These are phyloP conservation scores for Vicia villosa DNA, from an alignment of 306 rosid genomes.

Conservation along the genomic window DNA sequence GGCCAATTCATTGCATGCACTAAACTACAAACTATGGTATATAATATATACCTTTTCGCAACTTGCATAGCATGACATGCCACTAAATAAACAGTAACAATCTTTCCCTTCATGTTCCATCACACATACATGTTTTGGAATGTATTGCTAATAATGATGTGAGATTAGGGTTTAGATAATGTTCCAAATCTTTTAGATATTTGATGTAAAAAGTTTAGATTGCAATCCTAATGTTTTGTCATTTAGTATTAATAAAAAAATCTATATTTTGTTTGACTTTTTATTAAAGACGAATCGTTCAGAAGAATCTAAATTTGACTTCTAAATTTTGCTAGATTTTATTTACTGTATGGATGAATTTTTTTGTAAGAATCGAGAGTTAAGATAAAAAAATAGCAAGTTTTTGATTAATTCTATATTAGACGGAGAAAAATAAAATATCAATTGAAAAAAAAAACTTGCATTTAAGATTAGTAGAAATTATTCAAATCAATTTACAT, in stretches of 20 bases:
- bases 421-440: background rate
- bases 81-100: slow-evolving; percentile 37
- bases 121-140: slow-evolving; percentile 29
- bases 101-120: slow-evolving; percentile 17
- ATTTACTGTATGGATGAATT: background rate
- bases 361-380: no score
- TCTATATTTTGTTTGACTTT: background rate
- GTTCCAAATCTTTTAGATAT: slow-evolving; percentile 2
- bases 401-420: background rate
- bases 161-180: background rate
- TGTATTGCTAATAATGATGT: background rate
- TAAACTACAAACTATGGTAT: background rate
- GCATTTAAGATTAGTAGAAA: background rate
- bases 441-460: background rate
- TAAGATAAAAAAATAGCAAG: background rate
- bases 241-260: background rate
- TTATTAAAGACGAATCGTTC: background rate
- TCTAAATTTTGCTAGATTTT: background rate
- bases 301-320: background rate
- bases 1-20: slow-evolving; percentile 25
- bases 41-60: slow-evolving; percentile 5
- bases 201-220: background rate
- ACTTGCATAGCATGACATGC: slow-evolving; percentile 34
- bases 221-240: slow-evolving; percentile 18
- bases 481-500: background rate